phyloP scores from a whole-genome alignment of 495 filamentous ascomycete genomes.

The Penicillium turbatum region DNA sequence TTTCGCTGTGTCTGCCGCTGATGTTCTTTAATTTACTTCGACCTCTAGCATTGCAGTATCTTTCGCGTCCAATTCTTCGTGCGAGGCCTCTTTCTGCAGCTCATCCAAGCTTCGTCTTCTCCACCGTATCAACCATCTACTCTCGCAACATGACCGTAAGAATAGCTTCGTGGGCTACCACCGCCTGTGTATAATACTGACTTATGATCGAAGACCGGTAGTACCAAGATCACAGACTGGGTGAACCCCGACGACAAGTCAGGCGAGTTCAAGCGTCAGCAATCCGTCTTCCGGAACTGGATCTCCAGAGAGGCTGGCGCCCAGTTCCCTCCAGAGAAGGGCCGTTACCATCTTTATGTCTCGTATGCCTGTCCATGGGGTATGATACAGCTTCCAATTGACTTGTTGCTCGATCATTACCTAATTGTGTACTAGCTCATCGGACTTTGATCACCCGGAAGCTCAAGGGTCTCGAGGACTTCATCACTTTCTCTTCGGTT shows the following conservation, averaged over 20 bases:
- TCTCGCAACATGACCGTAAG: constrained; percentile 43
- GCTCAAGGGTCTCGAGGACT: constrained; percentile 63
- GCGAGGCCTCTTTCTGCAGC: constrained; percentile 12
- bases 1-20: constrained; percentile 6
- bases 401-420: neutral
- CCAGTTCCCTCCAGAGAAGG: constrained; percentile 63
- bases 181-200: neutral
- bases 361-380: constrained; percentile 73
- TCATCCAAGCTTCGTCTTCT: constrained; percentile 19
- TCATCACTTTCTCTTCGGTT: constrained; percentile 61
- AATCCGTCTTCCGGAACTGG: constrained; percentile 65
- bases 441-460: constrained; percentile 62
- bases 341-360: constrained; percentile 67
- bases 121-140: constrained; percentile 15
- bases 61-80: constrained; percentile 17
- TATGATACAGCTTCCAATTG: constrained; percentile 25
- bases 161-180: neutral
- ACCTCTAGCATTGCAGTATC: constrained; percentile 19
- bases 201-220: constrained; percentile 26
- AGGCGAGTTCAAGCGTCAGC: constrained; percentile 86
- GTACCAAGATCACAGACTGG: constrained; percentile 72
- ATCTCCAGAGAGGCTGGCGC: constrained; percentile 62
- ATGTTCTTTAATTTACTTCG: constrained; percentile 32
- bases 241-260: constrained; percentile 65
- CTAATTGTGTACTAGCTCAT: constrained; percentile 45